Percentiles rank a stretch among this genome's conserved stretches.
These are phyloP conservation scores for Stygiomarasmius scandens DNA, from an alignment of 1,284 basidiomycete genomes.

Conservation along the genomic window DNA sequence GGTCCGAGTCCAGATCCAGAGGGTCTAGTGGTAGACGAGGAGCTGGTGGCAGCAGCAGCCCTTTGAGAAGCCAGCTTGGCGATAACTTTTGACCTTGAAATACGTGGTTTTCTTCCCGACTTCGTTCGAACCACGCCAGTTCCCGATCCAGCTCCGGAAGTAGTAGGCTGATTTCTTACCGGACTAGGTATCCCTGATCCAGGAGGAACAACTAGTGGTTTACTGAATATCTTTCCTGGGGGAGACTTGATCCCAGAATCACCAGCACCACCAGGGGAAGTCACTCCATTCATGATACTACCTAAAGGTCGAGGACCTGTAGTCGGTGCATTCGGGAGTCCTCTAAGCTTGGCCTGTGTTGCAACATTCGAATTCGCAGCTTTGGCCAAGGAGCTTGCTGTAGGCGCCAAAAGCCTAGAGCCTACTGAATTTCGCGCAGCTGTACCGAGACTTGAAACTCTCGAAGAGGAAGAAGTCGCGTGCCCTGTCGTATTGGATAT, in stretches of 20 bases:
- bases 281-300: constrained; percentile 48
- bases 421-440: constrained; percentile 31
- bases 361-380: constrained; percentile 18
- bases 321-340: background rate
- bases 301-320: constrained; percentile 33
- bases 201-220: constrained; percentile 45
- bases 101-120: constrained; percentile 64
- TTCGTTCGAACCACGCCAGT: constrained; percentile 42
- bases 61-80: constrained; percentile 75
- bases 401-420: constrained; percentile 71
- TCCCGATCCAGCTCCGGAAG: background rate
- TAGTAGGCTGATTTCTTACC: constrained; percentile 25
- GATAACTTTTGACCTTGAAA: constrained; percentile 78
- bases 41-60: constrained; percentile 21
- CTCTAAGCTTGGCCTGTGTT: constrained; percentile 17
- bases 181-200: constrained; percentile 40
- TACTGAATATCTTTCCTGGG: constrained; percentile 53
- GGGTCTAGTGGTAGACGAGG: constrained; percentile 10
- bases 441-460: constrained; percentile 10
- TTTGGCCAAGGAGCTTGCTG: constrained; percentile 77
- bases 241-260: constrained; percentile 26
- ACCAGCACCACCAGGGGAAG: constrained; percentile 15
- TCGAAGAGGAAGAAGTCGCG: background rate
- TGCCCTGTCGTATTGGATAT: background rate
- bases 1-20: too few relatives aligned